These are phyloP conservation scores for Pleurostoma richardsiae DNA, from an alignment of 2,329 filamentous ascomycete genomes.

Conservation along the genomic window DNA sequence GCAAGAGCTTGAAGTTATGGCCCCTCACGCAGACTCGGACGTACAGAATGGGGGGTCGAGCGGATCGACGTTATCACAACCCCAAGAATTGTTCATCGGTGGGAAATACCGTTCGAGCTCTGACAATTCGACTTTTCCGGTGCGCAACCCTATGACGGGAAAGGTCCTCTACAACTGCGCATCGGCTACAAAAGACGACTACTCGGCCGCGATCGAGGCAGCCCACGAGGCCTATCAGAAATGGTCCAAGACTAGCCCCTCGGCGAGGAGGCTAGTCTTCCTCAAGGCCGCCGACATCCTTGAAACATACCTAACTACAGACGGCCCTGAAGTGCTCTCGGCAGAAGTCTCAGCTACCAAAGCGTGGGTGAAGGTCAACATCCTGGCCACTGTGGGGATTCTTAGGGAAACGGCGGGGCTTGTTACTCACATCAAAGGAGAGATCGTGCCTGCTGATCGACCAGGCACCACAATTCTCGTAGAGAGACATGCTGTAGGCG, in stretches of 20 bases:
- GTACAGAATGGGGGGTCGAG: background rate
- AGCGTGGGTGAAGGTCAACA: conserved; percentile 28
- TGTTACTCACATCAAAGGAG: conserved; percentile 27
- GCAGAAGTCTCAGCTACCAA: conserved; percentile 24
- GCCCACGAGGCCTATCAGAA: conserved; percentile 55
- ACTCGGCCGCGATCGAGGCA: conserved; percentile 37
- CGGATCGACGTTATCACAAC: conserved; percentile 4
- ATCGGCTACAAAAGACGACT: conserved; percentile 48
- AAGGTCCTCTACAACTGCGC: conserved; percentile 47
- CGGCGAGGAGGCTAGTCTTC: conserved; percentile 55
- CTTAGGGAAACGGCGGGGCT: conserved; percentile 35
- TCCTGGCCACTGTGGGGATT: conserved; percentile 25
- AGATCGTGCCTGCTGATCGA: conserved; percentile 25
- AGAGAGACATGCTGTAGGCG: conserved; percentile 63
- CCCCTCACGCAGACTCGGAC: background rate
- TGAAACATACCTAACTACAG: conserved; percentile 38
- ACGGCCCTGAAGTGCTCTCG: conserved; percentile 15
- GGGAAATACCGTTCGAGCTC: conserved; percentile 14
- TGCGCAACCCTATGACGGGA: conserved; percentile 27
- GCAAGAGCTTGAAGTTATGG: background rate
- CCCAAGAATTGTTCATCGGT: conserved; percentile 17
- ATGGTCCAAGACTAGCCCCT: conserved; percentile 55
- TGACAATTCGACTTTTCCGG: conserved; percentile 16
- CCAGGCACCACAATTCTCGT: conserved; percentile 55
- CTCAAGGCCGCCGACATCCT: conserved; percentile 57